Evolutionary conservation across 2,329 filamentous ascomycete genomes (phyloP).

Genomic region (Fonsecaea pedrosoi): DNA sequence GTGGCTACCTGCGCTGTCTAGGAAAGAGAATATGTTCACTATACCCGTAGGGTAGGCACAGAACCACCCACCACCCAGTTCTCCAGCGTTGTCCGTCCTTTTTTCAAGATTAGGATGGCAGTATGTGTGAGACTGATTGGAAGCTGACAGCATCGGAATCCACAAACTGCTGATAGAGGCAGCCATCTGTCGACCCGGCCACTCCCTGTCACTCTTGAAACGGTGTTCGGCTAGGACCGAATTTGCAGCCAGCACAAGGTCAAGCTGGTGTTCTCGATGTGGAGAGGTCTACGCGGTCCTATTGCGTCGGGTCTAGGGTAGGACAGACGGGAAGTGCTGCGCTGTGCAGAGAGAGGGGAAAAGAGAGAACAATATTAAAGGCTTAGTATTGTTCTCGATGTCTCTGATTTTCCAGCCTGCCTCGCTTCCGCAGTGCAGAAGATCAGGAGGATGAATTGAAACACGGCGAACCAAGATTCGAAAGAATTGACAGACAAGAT

Average conservation of each 20-base stretch:
- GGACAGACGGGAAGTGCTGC: not conserved
- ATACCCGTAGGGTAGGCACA: too few species aligned
- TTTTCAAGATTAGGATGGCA: too few species aligned
- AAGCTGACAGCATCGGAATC: too few species aligned
- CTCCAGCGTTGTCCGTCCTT: too few species aligned
- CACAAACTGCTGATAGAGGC: not conserved
- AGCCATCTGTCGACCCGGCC: too few species aligned
- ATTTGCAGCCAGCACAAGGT: not conserved
- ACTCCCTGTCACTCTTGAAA: not conserved
- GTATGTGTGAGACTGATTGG: too few species aligned
- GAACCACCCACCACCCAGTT: too few species aligned
- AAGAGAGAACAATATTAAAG: constrained; percentile 29
- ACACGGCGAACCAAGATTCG: not conserved
- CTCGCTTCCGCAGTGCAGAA: not conserved
- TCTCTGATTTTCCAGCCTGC: constrained; percentile 23
- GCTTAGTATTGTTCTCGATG: constrained; percentile 35
- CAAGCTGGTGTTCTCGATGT: not conserved
- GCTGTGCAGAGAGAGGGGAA: not conserved
- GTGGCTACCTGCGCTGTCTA: too few species aligned
- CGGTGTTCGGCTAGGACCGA: not conserved
- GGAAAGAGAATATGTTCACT: too few species aligned
- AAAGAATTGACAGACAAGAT: constrained; percentile 2
- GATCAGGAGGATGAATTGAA: constrained; percentile 5
- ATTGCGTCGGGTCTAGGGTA: not conserved
- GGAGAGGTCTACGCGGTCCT: not conserved